These are phyloP conservation scores for Scopulariopsis brevicaulis DNA, from an alignment of 2,329 filamentous ascomycete genomes.

Conservation along the genomic window DNA sequence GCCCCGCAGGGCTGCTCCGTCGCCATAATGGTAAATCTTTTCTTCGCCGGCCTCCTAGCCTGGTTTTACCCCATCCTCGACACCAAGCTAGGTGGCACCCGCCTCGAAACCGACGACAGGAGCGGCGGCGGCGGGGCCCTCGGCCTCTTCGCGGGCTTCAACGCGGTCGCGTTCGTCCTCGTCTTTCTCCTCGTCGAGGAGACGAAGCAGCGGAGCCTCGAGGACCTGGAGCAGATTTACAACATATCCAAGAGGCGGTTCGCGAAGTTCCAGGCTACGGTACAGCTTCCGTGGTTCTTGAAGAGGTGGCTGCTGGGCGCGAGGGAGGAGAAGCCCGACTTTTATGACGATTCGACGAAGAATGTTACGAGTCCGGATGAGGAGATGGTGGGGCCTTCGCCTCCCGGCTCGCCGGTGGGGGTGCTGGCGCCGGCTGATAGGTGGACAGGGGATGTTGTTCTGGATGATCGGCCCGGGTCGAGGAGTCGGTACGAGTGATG, in stretches of 20 bases:
- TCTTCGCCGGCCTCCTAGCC: slow-evolving; percentile 32
- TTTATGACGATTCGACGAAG: slow-evolving; percentile 2
- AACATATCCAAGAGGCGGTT: slow-evolving; percentile 20
- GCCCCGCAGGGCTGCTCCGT: slow-evolving; percentile 9
- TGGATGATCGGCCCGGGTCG: neutral
- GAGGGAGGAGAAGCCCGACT: neutral
- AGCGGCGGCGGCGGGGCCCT: slow-evolving; percentile 21
- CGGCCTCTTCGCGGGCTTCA: slow-evolving; percentile 33
- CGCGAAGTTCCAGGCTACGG: slow-evolving; percentile 15
- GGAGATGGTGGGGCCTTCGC: neutral
- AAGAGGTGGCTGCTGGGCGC: slow-evolving; percentile 13
- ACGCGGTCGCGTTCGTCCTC: slow-evolving; percentile 30
- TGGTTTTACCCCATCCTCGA: slow-evolving; percentile 24
- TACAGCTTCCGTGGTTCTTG: slow-evolving; percentile 20
- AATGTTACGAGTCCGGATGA: neutral
- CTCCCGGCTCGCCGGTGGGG: neutral
- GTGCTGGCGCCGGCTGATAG: neutral
- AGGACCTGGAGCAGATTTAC: slow-evolving; percentile 27
- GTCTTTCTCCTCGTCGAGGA: slow-evolving; percentile 32
- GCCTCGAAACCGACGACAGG: slow-evolving; percentile 9
- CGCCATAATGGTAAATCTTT: slow-evolving; percentile 33
- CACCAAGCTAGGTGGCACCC: slow-evolving; percentile 4
- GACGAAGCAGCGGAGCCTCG: slow-evolving; percentile 25
- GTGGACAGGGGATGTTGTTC: neutral
- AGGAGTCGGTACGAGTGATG: neutral